These are phyloP conservation scores for Sequoia sempervirens DNA, from an alignment of 75 land plant species.

Conservation along the genomic window DNA sequence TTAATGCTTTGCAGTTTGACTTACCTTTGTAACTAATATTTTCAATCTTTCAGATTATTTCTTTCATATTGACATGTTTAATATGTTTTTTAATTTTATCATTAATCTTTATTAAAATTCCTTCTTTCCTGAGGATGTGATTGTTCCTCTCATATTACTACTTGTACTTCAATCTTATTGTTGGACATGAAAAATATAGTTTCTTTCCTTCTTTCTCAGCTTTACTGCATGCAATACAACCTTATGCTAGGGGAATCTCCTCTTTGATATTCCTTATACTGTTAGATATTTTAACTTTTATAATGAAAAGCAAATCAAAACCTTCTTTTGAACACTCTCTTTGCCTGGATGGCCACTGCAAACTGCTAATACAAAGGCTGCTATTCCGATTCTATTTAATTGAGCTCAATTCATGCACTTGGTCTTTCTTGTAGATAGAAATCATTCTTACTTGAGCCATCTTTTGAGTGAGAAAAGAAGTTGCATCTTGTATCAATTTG, in stretches of 20 bases:
- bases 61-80: neutral
- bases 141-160: neutral
- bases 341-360: neutral
- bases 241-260: neutral
- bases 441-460: neutral
- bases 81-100: neutral
- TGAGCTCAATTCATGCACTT: neutral
- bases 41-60: neutral
- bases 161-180: neutral
- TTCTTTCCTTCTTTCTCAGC: neutral
- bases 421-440: neutral
- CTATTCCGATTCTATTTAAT: neutral
- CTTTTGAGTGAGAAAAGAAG: neutral
- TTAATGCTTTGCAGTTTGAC: neutral
- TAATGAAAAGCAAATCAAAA: neutral
- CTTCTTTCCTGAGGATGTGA: neutral
- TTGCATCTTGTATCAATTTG: neutral
- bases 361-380: neutral
- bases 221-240: neutral
- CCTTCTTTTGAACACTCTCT: neutral
- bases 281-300: neutral
- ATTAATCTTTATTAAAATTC: neutral
- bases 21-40: neutral
- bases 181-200: neutral
- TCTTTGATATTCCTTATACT: neutral